Base-by-base conservation (phyloP, 768 basidiomycete genomes). In the Russula sp. region DNA sequence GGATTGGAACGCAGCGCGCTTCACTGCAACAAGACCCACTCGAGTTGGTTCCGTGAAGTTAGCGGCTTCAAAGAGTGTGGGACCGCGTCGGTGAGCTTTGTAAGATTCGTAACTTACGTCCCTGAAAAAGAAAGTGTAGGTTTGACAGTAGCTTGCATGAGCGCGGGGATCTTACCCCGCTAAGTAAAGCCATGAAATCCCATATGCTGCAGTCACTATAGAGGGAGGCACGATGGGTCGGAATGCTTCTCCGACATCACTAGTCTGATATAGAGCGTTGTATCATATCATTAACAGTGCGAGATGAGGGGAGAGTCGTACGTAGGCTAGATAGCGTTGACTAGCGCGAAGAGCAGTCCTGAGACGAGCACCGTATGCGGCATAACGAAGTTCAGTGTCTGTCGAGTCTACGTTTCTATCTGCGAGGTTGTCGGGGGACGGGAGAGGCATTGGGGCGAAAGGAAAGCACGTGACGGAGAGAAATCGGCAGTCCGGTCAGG, bases 61-160 rank as follows among this genome's bases (percentile, higher is more conserved):
- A 16, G 80, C 82, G 24, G 87, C 85, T 73, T 92, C 88, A 49
- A 85, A 72, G 1, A 85, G 78, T 16, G 83, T 79, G 8, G 90
- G 90, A 1, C 89, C 89, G 40, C 78, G 79, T 56, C 83, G 78
- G 66, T 88, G 80, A 4, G 88, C 84, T 71, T 92, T 92, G 75
- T 89, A 92, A 16, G 88, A 81, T 75, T 92, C 91, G 73, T 90
- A 93, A 22, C 81, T 80, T 49, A 91, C 89, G 71, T 92, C 91
- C 44, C 82, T 80, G 69, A 11, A 30, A n/a, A n/a, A n/a, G 42
- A 60, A 22, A 20, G 8, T 52, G 18, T 65, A 61, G 46, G 63
- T 48, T 22, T 57, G 54, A 34, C 28, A 22, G 22, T 20, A 51
- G n/a, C 30, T 18, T 32, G 48, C 11, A n/a, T n/a, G n/a, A 10